Conservation (phyloP, 2,329 filamentous ascomycete genomes). For the Didymella segeticola region DNA sequence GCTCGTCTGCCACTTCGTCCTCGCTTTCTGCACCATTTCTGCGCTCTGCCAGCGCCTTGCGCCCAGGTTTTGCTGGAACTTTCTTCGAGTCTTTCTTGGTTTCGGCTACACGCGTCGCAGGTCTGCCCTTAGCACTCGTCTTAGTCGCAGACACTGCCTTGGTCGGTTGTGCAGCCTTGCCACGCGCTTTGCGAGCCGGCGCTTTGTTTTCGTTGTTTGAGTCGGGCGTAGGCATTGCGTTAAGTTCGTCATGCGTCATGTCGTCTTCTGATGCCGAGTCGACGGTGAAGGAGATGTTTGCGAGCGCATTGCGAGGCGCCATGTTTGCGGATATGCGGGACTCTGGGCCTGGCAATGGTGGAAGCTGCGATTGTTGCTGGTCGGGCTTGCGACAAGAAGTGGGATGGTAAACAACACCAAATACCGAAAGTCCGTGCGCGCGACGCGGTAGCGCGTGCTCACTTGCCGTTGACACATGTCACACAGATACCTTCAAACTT, state of each 20-base stretch:
- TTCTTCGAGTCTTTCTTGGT: constrained; percentile 52
- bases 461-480: not conserved
- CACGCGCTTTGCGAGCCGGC: constrained; percentile 44
- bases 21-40: constrained; percentile 52
- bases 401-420: constrained; percentile 19
- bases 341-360: constrained; percentile 1
- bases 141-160: constrained; percentile 34
- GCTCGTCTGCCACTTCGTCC: constrained; percentile 54
- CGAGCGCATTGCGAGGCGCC: constrained; percentile 41
- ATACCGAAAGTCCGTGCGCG: constrained; percentile 2
- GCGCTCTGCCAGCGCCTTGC: constrained; percentile 52
- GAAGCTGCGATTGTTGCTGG: constrained; percentile 14
- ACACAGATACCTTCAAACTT: too few relatives aligned
- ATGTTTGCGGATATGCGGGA: constrained; percentile 24
- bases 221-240: constrained; percentile 48
- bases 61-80: constrained; percentile 40
- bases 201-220: constrained; percentile 51
- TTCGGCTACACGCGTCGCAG: constrained; percentile 46
- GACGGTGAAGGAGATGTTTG: constrained; percentile 49
- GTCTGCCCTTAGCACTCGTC: constrained; percentile 45
- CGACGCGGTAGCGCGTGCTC: constrained; percentile 11
- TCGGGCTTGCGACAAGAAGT: constrained; percentile 6
- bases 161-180: constrained; percentile 36
- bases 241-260: constrained; percentile 44
- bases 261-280: constrained; percentile 53